phyloP scores from a whole-genome alignment of 139 green algal genomes.

The Tetradesmus obliquus region DNA sequence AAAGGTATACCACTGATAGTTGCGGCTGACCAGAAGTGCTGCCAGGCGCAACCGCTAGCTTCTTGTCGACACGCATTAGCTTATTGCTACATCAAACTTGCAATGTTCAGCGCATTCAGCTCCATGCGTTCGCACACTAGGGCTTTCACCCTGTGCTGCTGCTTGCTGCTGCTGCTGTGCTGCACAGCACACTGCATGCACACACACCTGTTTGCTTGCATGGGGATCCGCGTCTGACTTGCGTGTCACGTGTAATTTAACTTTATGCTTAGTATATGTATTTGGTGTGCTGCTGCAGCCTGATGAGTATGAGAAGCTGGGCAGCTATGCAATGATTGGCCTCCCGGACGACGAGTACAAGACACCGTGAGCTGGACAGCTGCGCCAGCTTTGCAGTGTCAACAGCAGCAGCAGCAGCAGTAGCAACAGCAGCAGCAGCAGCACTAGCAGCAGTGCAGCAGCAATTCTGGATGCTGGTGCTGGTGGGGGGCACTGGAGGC shows the following conservation, averaged over 20 bases:
- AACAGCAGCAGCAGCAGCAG: background rate
- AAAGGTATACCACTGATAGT: conserved; percentile 68
- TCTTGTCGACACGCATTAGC: background rate
- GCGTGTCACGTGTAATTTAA: too few species aligned
- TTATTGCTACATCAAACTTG: background rate
- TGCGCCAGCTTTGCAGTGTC: background rate
- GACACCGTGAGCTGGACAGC: conserved; percentile 53
- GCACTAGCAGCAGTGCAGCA: background rate
- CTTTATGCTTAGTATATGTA: too few species aligned
- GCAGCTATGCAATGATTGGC: conserved; percentile 92
- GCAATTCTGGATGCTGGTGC: background rate
- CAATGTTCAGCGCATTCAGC: background rate
- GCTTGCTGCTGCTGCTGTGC: background rate
- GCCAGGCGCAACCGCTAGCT: background rate
- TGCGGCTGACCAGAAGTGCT: background rate
- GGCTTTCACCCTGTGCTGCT: background rate
- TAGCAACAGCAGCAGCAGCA: background rate
- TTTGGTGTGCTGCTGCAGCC: conserved; percentile 63
- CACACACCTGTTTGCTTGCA: background rate
- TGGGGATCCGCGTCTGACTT: background rate
- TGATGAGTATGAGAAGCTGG: conserved; percentile 98
- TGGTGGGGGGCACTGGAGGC: too few species aligned
- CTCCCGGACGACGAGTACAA: conserved; percentile 87
- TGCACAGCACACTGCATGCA: background rate
- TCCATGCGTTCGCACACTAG: background rate